Percentiles rank a stretch among this genome's conserved stretches.
Conservation (phyloP, 176 grass and related monocot genomes). For the Cenchrus americanus region DNA sequence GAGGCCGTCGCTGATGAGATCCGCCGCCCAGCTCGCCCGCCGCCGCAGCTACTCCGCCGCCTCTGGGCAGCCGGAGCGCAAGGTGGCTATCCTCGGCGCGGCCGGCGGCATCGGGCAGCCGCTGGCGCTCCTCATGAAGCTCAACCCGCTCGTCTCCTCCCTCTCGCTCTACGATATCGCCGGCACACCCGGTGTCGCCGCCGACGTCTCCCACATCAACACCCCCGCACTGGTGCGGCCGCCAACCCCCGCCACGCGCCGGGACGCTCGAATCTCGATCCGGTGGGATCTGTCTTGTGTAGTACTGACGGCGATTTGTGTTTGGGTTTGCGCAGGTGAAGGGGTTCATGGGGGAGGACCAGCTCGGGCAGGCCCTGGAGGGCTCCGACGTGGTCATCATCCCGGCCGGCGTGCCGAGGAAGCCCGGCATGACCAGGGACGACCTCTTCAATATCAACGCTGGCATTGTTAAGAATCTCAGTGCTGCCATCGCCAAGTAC, state of each 20-base stretch:
- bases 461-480: slow-evolving; percentile 60
- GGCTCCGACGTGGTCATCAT: slow-evolving; percentile 71
- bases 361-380: slow-evolving; percentile 61
- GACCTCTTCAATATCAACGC: slow-evolving; percentile 84
- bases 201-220: slow-evolving; percentile 79
- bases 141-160: slow-evolving; percentile 67
- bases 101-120: slow-evolving; percentile 77
- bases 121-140: slow-evolving; percentile 71
- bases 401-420: slow-evolving; percentile 68
- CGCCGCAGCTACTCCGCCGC: slow-evolving; percentile 22
- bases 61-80: slow-evolving; percentile 31
- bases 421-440: slow-evolving; percentile 79
- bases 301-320: neutral
- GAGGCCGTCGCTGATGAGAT: no score
- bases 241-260: neutral
- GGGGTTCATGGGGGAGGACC: slow-evolving; percentile 54
- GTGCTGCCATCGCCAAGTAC: slow-evolving; percentile 59
- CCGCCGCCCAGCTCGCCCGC: no score
- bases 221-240: slow-evolving; percentile 37
- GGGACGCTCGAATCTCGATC: neutral
- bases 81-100: slow-evolving; percentile 75
- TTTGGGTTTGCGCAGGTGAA: slow-evolving; percentile 43
- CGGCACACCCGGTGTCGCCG: slow-evolving; percentile 63
- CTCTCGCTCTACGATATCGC: slow-evolving; percentile 77
- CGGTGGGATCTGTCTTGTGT: neutral